phyloP scores from a whole-genome alignment of 306 rosid species.

The Vigna nakashimae region DNA sequence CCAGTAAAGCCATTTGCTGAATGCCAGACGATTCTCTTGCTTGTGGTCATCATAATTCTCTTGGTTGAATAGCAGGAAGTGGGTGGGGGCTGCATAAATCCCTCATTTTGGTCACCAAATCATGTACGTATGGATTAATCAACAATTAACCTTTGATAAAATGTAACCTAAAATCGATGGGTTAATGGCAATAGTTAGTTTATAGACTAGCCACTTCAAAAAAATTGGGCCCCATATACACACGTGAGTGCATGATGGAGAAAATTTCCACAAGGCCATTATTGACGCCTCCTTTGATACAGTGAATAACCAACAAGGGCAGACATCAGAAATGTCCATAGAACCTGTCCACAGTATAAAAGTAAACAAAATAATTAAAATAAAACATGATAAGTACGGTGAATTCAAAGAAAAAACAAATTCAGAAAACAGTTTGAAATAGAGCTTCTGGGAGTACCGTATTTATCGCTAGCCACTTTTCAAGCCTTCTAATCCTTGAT shows the following conservation, averaged over 20 bases:
- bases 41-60: background rate
- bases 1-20: background rate
- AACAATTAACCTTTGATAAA: conserved; percentile 13
- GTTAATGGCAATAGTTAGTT: conserved; percentile 46
- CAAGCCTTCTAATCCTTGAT: conserved; percentile 90
- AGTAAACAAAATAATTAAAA: conserved; percentile 27
- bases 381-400: conserved; percentile 16
- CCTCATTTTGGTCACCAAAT: conserved; percentile 23
- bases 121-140: conserved; percentile 14
- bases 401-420: background rate
- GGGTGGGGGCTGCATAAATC: too few species aligned
- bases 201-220: conserved; percentile 42
- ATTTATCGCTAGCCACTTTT: conserved; percentile 92
- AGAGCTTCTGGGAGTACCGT: conserved; percentile 59
- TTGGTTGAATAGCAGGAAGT: too few species aligned
- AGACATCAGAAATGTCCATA: conserved; percentile 96
- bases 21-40: background rate
- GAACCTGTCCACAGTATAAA: conserved; percentile 62
- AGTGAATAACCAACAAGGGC: conserved; percentile 95
- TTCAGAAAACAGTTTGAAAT: conserved; percentile 4
- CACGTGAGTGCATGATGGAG: too few species aligned
- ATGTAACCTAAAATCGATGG: conserved; percentile 35
- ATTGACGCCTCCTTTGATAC: conserved; percentile 84
- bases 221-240: conserved; percentile 32
- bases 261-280: conserved; percentile 32